Conservation (phyloP, 1,139 yeast species). For the Yamadazyma kanchanaburiensis region DNA sequence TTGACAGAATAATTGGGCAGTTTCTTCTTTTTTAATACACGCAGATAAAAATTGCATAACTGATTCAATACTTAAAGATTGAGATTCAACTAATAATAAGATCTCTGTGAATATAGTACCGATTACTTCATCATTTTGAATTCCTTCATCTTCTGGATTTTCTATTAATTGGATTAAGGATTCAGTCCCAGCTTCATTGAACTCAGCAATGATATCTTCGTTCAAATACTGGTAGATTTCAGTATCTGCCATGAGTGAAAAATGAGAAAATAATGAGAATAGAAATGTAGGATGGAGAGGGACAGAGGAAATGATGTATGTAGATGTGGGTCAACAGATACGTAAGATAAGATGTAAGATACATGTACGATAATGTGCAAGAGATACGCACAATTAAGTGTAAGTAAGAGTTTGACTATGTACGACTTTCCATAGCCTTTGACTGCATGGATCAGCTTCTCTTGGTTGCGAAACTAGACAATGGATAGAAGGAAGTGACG, state of each 20-base stretch:
- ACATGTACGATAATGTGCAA: too few relatives aligned
- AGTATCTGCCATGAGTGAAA: constrained; percentile 1
- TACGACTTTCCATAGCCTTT: too few relatives aligned
- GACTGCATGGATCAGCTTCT: too few relatives aligned
- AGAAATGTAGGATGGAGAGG: neutral
- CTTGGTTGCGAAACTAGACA: too few relatives aligned
- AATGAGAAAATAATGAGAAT: neutral
- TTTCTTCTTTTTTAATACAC: constrained; percentile 29
- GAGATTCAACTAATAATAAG: constrained; percentile 28
- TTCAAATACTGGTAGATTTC: constrained; percentile 20
- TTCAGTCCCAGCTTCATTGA: constrained; percentile 27
- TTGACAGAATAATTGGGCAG: constrained; percentile 41
- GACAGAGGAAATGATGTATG: too few relatives aligned
- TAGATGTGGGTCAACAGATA: too few relatives aligned
- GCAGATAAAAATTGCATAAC: constrained; percentile 25
- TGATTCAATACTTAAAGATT: constrained; percentile 18
- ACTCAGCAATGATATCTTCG: constrained; percentile 25
- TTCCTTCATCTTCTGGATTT: constrained; percentile 16
- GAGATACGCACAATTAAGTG: too few relatives aligned
- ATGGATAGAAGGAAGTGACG: too few relatives aligned
- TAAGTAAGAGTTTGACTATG: too few relatives aligned
- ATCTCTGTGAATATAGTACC: constrained; percentile 32
- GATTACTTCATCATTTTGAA: constrained; percentile 9
- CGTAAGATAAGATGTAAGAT: too few relatives aligned
- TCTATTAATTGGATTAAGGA: constrained; percentile 27